Evolutionary conservation across 106 monocot genomes (phyloP).

Genomic region (Iris macrosiphon): DNA sequence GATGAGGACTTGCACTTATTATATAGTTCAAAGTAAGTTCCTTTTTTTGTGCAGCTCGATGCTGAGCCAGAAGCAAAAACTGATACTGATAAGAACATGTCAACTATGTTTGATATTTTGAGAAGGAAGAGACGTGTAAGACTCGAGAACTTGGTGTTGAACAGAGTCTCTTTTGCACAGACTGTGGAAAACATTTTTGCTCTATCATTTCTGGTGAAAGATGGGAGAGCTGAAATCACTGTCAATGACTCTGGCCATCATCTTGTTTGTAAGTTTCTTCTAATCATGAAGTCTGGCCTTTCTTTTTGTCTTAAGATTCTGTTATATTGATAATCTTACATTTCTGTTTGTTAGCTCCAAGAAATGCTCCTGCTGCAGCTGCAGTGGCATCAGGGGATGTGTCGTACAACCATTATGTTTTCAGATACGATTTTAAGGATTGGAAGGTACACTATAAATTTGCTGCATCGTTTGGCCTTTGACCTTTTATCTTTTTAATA

Average conservation of each 20-base stretch:
- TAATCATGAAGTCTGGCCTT: neutral
- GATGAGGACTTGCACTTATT: too few relatives aligned
- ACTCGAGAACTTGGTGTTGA: conserved; percentile 61
- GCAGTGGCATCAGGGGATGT: conserved; percentile 66
- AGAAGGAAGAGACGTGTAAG: conserved; percentile 42
- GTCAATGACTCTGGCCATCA: conserved; percentile 43
- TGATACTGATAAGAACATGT: conserved; percentile 83
- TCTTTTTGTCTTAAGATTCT: neutral
- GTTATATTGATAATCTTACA: conserved; percentile 1
- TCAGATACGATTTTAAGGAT: conserved; percentile 85
- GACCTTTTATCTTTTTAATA: neutral
- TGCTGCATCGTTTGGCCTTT: neutral
- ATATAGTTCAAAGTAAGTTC: neutral
- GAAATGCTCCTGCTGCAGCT: conserved; percentile 73
- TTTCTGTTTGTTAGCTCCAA: conserved; percentile 37
- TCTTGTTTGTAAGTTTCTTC: conserved; percentile 50
- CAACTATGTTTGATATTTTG: conserved; percentile 69
- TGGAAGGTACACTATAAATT: conserved; percentile 65
- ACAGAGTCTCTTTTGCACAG: conserved; percentile 69
- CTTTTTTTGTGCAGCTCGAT: conserved; percentile 33
- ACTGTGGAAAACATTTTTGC: conserved; percentile 87
- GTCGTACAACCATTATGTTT: conserved; percentile 79
- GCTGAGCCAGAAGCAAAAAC: conserved; percentile 31
- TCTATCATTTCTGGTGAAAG: conserved; percentile 76
- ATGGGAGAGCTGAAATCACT: conserved; percentile 68